Evolutionary conservation across 345 rosid genomes (phyloP).

Genomic region (Citrus cavaleriei): DNA sequence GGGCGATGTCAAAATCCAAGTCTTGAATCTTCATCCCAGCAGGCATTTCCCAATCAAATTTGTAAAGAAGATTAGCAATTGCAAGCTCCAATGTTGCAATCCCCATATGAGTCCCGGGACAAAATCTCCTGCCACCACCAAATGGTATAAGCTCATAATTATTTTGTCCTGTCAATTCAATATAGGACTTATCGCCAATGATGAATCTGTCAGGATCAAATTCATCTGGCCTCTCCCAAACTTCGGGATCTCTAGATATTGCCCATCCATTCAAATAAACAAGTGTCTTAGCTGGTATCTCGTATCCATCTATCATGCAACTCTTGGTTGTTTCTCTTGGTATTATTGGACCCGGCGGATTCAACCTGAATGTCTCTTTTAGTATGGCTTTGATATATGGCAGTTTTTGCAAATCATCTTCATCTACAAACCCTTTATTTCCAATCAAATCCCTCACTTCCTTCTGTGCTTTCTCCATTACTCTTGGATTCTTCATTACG

Average conservation of each 20-base stretch:
- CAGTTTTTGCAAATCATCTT: slow-evolving; percentile 25
- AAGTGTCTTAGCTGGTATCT: neutral
- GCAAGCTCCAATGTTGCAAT: slow-evolving; percentile 15
- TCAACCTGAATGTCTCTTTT: slow-evolving; percentile 34
- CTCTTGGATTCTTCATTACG: slow-evolving; percentile 27
- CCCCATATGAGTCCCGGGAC: slow-evolving; percentile 17
- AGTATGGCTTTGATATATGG: slow-evolving; percentile 38
- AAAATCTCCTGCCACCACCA: slow-evolving; percentile 29
- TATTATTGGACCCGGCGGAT: slow-evolving; percentile 13
- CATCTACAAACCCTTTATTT: slow-evolving; percentile 25
- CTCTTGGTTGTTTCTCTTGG: neutral
- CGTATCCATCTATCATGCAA: neutral
- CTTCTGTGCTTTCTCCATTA: slow-evolving; percentile 29
- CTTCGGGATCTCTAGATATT: slow-evolving; percentile 14
- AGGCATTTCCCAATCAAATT: slow-evolving; percentile 24
- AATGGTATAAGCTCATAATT: slow-evolving; percentile 25
- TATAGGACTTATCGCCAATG: neutral
- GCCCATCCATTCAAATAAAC: slow-evolving; percentile 31
- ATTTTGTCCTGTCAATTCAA: slow-evolving; percentile 20
- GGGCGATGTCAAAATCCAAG: slow-evolving; percentile 2
- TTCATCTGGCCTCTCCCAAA: neutral
- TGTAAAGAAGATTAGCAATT: slow-evolving; percentile 15
- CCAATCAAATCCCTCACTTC: slow-evolving; percentile 22
- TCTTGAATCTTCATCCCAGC: slow-evolving; percentile 10
- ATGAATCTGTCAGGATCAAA: neutral